Evolutionary conservation across 2,329 filamentous ascomycete genomes (phyloP), one percentile per base, ranked within the genome.

Genomic region (Moelleriella libera): DNA sequence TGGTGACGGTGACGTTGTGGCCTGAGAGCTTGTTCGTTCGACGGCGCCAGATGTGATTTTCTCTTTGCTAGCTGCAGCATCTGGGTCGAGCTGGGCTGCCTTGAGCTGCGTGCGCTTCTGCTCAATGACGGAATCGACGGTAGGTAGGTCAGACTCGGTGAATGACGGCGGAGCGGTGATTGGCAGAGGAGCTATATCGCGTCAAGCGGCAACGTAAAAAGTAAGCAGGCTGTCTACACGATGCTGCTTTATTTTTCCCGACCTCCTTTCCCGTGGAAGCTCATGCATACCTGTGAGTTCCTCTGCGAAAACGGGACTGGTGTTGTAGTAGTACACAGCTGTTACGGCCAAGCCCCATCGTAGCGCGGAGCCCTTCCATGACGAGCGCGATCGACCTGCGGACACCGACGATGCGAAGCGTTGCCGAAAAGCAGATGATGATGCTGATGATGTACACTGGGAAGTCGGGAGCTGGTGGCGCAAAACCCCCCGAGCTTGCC

Each of bases 301-400:
- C 58, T 96, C 87, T 12, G 88, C 85, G 64, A 97, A 97, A 28
- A 88, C 72, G 47, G 81, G 77, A 59, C 83, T 90, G 6, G 88
- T 96, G 70, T 88, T 94, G 66, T 97, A 98, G 67, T 86, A 96
- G 69, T 97, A 98, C 45, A 97, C 69, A 43, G 83, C 80, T 21
- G 76, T 87, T 50, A 71, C 74, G 0, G 87, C 89, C 48, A 92
- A 61, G 54, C 80, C 86, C 78, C 88, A 83, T 69, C 90, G 77
- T 57, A 78, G 63, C 4, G 74, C 74, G 46, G 80, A 74, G 63
- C 80, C 83, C 75, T 89, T 94, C 85, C 87, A 95, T 62, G 81
- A 85, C 63, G n/a, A n/a, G n/a, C 87, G 72, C 57, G 79, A 79
- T 68, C 80, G 85, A 59, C 78, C 70, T 54, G 78, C 72, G 4